Evolutionary conservation across 1,139 yeast species (phyloP), one percentile per base, ranked within the genome.

Genomic region (Diutina ranongensis): DNA sequence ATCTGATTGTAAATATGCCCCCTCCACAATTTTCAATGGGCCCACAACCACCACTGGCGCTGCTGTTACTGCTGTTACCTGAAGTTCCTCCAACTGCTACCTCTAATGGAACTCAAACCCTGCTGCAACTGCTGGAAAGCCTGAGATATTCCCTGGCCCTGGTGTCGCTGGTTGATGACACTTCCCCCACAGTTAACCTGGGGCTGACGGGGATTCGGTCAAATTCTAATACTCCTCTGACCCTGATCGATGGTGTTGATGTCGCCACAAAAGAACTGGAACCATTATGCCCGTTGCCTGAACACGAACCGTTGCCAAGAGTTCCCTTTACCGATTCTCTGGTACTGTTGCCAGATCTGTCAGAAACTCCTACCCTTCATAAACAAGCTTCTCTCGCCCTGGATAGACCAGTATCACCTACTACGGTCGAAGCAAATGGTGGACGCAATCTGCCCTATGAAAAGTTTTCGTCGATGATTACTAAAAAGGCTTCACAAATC

Each of bases 201-300:
- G 10, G 9, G 28, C 28, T 25, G 28, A 25, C 28, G 5, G 28
- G 28, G 28, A n/a, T 57, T 47, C 54, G 67, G 33, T 58, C 64
- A 12, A 51, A 58, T 38, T 58, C 68, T 1, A 65, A 63, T 42
- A 67, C 72, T 4, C 71, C 72, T 1, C 65, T 64, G 34, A 65
- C 71, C 1, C 64, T 69, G 2, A 63, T 67, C 20, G 40, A 35
- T 13, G 40, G 40, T 3, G 40, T 35, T 10, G 40, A 35, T 13
- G 34, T 5, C 34, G 40, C 21, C 12, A 15, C 40, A 10, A 35
- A 35, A 7, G 40, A 35, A 18, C 40, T 35, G 40, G 40, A 35
- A 35, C 28, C 42, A n/a, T 15, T 38, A 10, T 38, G 32, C 16
- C 32, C 42, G 7, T 15, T 38, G 10, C 42, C 42, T 2, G 42